Conservation (phyloP, 768 basidiomycete genomes). For the Boletus rubroflammeus region DNA sequence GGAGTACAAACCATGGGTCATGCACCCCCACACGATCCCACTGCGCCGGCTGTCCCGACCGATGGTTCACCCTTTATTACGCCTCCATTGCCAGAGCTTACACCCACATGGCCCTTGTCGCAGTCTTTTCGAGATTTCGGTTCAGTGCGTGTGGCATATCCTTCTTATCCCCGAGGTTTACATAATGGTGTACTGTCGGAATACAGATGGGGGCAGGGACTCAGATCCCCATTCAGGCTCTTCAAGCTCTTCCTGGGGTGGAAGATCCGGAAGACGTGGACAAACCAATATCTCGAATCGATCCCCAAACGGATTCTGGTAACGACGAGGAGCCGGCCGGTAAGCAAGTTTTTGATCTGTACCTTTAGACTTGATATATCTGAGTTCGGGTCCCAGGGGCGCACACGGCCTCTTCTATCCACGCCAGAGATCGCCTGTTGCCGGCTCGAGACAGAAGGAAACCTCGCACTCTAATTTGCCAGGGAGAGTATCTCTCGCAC, state of each 20-base stretch:
- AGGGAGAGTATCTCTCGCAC: constrained; percentile 3
- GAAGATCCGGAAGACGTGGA: no score
- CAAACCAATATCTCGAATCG: no score
- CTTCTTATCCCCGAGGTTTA: neutral
- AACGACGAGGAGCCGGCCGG: constrained; percentile 58
- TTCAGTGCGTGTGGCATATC: no score
- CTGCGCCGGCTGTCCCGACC: no score
- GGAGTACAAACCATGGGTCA: no score
- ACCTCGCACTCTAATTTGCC: constrained; percentile 16
- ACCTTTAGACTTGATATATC: neutral
- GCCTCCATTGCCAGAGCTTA: constrained; percentile 27
- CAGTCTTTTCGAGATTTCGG: neutral
- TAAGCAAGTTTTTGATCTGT: constrained; percentile 20
- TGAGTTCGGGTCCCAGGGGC: constrained; percentile 30
- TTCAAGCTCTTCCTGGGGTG: no score
- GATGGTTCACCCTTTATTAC: constrained; percentile 39
- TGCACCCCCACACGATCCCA: no score
- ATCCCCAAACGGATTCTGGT: constrained; percentile 41
- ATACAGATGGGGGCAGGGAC: no score
- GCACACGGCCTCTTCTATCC: constrained; percentile 77
- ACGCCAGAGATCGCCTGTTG: constrained; percentile 83
- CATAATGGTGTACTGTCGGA: no score
- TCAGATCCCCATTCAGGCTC: no score
- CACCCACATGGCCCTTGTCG: constrained; percentile 35
- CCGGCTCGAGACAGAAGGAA: constrained; percentile 53